Conservation (phyloP, 164 flowering plant genomes). For the Liriodendron chinense region DNA sequence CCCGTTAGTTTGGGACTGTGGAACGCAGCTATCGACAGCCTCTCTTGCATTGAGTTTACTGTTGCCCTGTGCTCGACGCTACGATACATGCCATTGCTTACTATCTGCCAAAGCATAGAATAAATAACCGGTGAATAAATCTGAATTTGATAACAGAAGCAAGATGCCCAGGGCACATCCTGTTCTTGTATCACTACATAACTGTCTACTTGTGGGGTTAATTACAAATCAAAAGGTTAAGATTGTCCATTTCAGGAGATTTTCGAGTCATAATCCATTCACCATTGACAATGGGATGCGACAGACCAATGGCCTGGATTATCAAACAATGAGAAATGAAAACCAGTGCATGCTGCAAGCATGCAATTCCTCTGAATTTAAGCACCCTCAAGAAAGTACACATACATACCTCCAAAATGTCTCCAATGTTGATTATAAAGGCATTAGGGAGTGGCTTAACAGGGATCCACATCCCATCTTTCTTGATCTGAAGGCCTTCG, state of each 20-base stretch:
- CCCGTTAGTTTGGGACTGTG: conserved; percentile 4
- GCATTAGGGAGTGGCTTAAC: conserved; percentile 39
- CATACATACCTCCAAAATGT: conserved; percentile 42
- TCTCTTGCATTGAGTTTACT: conserved; percentile 26
- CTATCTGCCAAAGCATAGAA: conserved; percentile 14
- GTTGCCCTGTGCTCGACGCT: conserved; percentile 37
- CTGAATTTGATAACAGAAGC: too few relatives aligned
- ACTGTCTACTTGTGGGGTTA: neutral
- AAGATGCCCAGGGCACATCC: too few relatives aligned
- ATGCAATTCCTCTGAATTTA: neutral
- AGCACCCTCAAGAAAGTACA: neutral
- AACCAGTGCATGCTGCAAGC: neutral
- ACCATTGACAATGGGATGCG: neutral
- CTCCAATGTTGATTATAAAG: conserved; percentile 48
- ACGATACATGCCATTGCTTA: conserved; percentile 31
- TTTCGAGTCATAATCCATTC: neutral
- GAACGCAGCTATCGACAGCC: conserved; percentile 30
- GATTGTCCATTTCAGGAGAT: neutral
- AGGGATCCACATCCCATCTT: conserved; percentile 43
- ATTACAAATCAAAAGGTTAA: neutral
- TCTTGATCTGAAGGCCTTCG: conserved; percentile 45
- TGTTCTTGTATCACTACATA: neutral
- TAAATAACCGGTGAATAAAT: too few relatives aligned
- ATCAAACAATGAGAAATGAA: neutral
- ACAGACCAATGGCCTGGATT: neutral